These are phyloP conservation scores for Dendrobium catenatum DNA, from an alignment of 106 monocot species.

Conservation along the genomic window DNA sequence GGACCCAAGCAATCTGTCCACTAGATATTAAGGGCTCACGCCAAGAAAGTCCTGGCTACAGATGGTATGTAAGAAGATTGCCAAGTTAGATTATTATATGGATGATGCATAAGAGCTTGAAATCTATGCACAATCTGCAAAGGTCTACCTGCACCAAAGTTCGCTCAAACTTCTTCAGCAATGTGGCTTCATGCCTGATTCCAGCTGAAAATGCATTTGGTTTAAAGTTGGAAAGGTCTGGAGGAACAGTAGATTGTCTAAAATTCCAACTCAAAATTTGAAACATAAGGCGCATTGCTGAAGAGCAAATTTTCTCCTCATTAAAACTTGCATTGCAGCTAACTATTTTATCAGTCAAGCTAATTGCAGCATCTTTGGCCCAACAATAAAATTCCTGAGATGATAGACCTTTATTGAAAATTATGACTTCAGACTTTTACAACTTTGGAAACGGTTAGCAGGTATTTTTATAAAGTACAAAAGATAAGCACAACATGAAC, in stretches of 20 bases:
- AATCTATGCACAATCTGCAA: constrained; percentile 10
- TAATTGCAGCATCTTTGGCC: constrained; percentile 74
- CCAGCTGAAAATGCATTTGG: constrained; percentile 29
- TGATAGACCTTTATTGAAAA: neutral
- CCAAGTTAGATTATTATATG: constrained; percentile 7
- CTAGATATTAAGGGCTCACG: constrained; percentile 68
- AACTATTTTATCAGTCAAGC: constrained; percentile 42
- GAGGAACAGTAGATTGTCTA: constrained; percentile 15
- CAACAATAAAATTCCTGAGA: constrained; percentile 83
- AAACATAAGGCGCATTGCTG: constrained; percentile 78
- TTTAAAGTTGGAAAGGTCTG: constrained; percentile 23
- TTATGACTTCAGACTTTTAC: neutral
- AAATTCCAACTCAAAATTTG: constrained; percentile 97
- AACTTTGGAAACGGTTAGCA: too few species aligned
- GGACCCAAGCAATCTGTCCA: constrained; percentile 73
- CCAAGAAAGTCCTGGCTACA: constrained; percentile 91
- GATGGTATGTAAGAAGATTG: constrained; percentile 15
- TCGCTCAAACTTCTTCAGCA: constrained; percentile 80
- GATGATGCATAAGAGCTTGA: neutral
- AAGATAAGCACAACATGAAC: neutral
- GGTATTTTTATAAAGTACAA: constrained; percentile 4
- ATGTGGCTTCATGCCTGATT: constrained; percentile 40
- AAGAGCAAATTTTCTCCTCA: constrained; percentile 78
- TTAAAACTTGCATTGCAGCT: constrained; percentile 18
- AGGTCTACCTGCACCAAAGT: constrained; percentile 65